Conservation (phyloP, 75 land plant species). For the Pinus tabuliformis region DNA sequence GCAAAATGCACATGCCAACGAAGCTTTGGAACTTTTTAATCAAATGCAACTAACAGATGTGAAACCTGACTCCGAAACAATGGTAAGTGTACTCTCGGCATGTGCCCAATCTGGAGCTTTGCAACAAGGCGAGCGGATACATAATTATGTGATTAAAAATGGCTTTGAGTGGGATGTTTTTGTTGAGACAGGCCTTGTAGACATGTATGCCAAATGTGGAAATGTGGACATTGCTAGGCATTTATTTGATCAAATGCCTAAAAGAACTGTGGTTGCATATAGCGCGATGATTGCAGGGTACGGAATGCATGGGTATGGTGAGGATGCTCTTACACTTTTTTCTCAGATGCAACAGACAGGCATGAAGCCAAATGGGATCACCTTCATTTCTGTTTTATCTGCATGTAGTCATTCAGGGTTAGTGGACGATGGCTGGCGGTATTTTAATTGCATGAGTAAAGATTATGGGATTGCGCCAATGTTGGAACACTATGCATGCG, state of each 20-base stretch:
- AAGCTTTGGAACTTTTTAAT: slow-evolving; percentile 26
- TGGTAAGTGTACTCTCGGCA: slow-evolving; percentile 26
- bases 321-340: slow-evolving; percentile 39
- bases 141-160: slow-evolving; percentile 19
- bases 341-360: slow-evolving; percentile 32
- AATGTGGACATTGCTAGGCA: slow-evolving; percentile 25
- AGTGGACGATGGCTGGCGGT: slow-evolving; percentile 38
- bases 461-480: slow-evolving; percentile 28
- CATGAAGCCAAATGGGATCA: slow-evolving; percentile 23
- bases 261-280: slow-evolving; percentile 45
- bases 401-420: slow-evolving; percentile 73
- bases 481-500: slow-evolving; percentile 61
- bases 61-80: slow-evolving; percentile 24
- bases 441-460: slow-evolving; percentile 38
- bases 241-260: slow-evolving; percentile 30
- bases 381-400: slow-evolving; percentile 39
- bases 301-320: slow-evolving; percentile 44
- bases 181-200: slow-evolving; percentile 50
- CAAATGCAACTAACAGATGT: slow-evolving; percentile 14
- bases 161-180: slow-evolving; percentile 27
- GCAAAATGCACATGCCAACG: slow-evolving; percentile 20
- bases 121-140: slow-evolving; percentile 23
- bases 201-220: slow-evolving; percentile 62
- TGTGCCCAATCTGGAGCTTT: slow-evolving; percentile 29
- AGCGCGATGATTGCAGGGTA: slow-evolving; percentile 44